Percentiles rank a stretch among this genome's conserved stretches.
phyloP scores from a whole-genome alignment of 176 grass and related monocot genomes.

The Stipa capillata region DNA sequence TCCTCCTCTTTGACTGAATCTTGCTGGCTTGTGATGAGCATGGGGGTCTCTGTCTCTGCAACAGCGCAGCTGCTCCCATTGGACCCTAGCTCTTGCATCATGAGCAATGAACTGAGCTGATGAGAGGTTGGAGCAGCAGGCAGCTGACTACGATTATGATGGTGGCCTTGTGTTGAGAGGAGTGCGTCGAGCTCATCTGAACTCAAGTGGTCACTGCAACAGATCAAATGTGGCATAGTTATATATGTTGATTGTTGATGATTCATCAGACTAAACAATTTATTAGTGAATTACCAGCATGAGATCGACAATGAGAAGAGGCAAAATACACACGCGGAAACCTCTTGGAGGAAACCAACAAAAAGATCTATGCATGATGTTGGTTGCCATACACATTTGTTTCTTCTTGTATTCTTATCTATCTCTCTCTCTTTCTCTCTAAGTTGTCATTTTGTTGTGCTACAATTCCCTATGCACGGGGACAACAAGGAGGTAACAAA shows the following conservation, averaged over 20 bases:
- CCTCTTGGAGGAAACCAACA: conserved; percentile 37
- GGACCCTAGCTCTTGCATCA: conserved; percentile 88
- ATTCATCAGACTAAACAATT: background rate
- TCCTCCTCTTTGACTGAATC: conserved; percentile 42
- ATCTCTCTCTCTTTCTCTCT: background rate
- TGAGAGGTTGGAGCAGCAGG: conserved; percentile 17
- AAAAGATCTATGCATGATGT: conserved; percentile 25
- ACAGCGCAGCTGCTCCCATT: conserved; percentile 33
- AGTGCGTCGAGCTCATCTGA: conserved; percentile 32
- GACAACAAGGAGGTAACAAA: conserved; percentile 54
- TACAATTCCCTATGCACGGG: conserved; percentile 57
- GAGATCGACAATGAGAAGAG: conserved; percentile 22
- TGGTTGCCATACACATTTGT: conserved; percentile 13
- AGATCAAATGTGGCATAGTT: background rate
- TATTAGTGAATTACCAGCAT: background rate
- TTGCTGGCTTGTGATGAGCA: conserved; percentile 21
- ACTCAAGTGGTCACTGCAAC: conserved; percentile 17
- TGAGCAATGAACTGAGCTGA: conserved; percentile 34
- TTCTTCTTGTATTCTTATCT: background rate
- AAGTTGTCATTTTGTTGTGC: conserved; percentile 49
- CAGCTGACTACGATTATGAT: conserved; percentile 10
- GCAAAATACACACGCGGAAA: conserved; percentile 13
- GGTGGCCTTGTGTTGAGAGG: conserved; percentile 31
- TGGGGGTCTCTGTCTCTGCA: background rate
- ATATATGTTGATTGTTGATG: background rate